These are phyloP conservation scores for Lophiostoma macrostomum DNA, from an alignment of 495 filamentous ascomycete genomes.

Conservation along the genomic window DNA sequence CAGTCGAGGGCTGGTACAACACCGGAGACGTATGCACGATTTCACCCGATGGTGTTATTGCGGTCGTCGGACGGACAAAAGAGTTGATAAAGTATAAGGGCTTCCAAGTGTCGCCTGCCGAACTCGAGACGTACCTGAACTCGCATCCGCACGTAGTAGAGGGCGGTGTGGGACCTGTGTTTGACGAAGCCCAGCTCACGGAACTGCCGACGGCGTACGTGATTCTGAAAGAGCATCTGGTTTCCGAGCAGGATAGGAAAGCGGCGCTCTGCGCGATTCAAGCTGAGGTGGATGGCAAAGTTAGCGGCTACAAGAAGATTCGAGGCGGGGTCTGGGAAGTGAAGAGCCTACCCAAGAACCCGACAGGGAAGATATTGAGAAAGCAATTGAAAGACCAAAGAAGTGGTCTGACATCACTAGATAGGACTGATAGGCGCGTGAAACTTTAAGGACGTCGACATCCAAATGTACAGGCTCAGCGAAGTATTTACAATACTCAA, in stretches of 20 bases:
- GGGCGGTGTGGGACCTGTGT: conserved; percentile 15
- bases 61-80: conserved; percentile 82
- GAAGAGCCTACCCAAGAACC: conserved; percentile 38
- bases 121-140: conserved; percentile 25
- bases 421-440: conserved; percentile 17
- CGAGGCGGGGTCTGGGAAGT: conserved; percentile 42
- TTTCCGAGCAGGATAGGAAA: conserved; percentile 2
- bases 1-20: conserved; percentile 55
- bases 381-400: conserved; percentile 40
- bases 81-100: conserved; percentile 82
- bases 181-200: conserved; percentile 16
- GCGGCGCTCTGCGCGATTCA: conserved; percentile 21
- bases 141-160: conserved; percentile 20
- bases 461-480: no score
- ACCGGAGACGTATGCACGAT: conserved; percentile 66
- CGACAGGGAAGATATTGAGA: conserved; percentile 42
- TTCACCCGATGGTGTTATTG: conserved; percentile 59
- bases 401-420: conserved; percentile 8
- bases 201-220: conserved; percentile 28
- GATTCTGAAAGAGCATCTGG: conserved; percentile 10
- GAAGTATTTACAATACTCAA: no score
- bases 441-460: conserved; percentile 11
- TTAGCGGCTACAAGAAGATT: conserved; percentile 42
- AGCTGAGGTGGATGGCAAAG: conserved; percentile 3
- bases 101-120: conserved; percentile 27